Conservation (phyloP, 2,329 filamentous ascomycete genomes). For the Pestalotiopsis sp. region DNA sequence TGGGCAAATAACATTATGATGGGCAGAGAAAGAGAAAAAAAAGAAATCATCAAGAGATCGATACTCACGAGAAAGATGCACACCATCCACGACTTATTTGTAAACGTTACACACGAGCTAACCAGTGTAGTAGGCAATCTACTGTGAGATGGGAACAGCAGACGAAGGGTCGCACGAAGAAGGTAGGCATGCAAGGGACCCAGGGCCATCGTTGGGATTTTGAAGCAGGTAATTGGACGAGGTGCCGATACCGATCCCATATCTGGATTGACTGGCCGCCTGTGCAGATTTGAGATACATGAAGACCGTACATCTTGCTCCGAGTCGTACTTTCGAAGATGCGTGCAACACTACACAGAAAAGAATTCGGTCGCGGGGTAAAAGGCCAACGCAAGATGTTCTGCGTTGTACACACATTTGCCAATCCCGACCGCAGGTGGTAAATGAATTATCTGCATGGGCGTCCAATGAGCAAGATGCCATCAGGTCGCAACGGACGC, state of each 20-base stretch:
- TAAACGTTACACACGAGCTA: neutral
- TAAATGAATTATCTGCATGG: slow-evolving; percentile 7
- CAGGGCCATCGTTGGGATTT: neutral
- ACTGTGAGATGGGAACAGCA: neutral
- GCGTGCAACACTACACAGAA: neutral
- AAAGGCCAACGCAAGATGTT: slow-evolving; percentile 2
- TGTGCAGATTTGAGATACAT: slow-evolving; percentile 1
- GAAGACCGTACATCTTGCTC: neutral
- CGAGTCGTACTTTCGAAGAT: neutral
- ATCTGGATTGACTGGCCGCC: slow-evolving; percentile 3
- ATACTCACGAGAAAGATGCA: neutral
- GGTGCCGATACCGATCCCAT: slow-evolving; percentile 6
- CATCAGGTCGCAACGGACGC: neutral
- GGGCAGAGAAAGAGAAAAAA: neutral
- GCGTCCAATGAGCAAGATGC: neutral
- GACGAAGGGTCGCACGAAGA: neutral
- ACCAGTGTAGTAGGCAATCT: neutral
- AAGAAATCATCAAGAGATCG: neutral
- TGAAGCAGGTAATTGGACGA: neutral
- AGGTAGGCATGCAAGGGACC: slow-evolving; percentile 8
- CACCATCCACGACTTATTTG: neutral
- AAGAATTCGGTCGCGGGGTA: slow-evolving; percentile 10
- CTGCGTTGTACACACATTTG: slow-evolving; percentile 7
- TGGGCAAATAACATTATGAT: neutral
- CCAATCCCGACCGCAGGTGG: neutral